Evolutionary conservation across 805 yeast genomes (phyloP), one percentile per base, ranked within the genome.

Genomic region (Kuraishia capsulata): DNA sequence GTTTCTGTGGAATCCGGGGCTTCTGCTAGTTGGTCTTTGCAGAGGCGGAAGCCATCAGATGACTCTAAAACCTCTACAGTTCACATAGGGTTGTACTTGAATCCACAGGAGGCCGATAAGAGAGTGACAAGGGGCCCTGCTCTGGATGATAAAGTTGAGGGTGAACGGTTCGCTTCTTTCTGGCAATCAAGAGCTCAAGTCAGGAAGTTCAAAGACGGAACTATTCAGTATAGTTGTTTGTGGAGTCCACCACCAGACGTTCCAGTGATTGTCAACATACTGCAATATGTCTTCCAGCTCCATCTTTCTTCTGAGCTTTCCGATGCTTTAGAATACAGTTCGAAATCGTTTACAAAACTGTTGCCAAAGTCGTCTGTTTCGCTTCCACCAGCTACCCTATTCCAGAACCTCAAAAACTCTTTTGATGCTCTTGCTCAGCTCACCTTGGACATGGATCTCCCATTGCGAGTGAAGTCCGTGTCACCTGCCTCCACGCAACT

Each of bases 151-250:
- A 62, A 64, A 31, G 77, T 69, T 13, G 75, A 62, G 20, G 74
- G 79, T n/a, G 63, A 72, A 5, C 67, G 71, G 39, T 92, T 92
- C 64, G 75, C 83, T 47, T 62, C 74, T 4, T 89, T 92, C 53
- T 92, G 99, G 99, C 97, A 97, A 9, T 53, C 72, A 8, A 81
- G 76, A 46, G 78, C 95, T 0, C 85, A 92, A 11, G 67, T 92
- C 40, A 77, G 99, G 65, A 76, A 92, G 55, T 92, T 90, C 64
- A 88, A 85, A 53, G 96, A 92, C 59, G 97, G 97, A 29, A 68
- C 81, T 3, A 88, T 92, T 42, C 80, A 77, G 44, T 94, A 92
- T 59, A 84, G 95, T 56, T 94, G 92, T 40, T 81, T 88, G 23
- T 92, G 97, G 97, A 59, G 65, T 4, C 62, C 73, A 4, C 64